phyloP scores from a whole-genome alignment of 306 rosid species.

The Acacia confusa region DNA sequence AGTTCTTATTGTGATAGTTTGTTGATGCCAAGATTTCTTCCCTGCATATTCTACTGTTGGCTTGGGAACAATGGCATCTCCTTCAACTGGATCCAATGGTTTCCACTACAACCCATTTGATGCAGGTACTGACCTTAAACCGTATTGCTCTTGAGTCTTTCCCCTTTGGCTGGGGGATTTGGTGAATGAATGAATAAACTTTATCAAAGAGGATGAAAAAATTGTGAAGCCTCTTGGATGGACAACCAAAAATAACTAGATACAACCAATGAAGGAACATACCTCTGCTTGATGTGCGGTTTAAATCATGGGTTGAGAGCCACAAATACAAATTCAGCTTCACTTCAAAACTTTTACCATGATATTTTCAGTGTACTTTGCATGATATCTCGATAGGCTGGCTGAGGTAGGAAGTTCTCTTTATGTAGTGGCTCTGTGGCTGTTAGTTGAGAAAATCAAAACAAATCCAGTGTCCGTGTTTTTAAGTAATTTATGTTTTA shows the following conservation, averaged over 20 bases:
- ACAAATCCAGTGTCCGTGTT: neutral
- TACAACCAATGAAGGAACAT: neutral
- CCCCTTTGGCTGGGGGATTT: neutral
- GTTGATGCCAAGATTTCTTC: slow-evolving; percentile 32
- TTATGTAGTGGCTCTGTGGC: neutral
- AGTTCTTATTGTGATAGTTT: slow-evolving; percentile 10
- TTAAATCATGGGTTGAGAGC: neutral
- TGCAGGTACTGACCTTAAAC: slow-evolving; percentile 28
- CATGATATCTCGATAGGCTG: too few relatives aligned
- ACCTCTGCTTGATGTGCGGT: neutral
- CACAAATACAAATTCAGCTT: slow-evolving; percentile 1
- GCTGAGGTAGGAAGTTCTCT: slow-evolving; percentile 56
- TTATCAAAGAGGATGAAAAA: neutral
- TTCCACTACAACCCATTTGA: slow-evolving; percentile 18
- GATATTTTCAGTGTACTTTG: neutral
- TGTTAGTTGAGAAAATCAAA: slow-evolving; percentile 11
- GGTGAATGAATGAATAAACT: neutral
- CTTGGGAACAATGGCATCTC: slow-evolving; percentile 4
- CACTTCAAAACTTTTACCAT: neutral
- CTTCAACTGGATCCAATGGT: neutral
- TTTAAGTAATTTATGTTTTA: neutral
- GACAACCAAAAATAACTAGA: slow-evolving; percentile 6
- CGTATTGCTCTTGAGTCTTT: neutral
- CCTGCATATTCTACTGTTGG: neutral
- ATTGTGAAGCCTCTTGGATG: neutral